Percentiles rank a stretch among this genome's conserved stretches.
Conservation (phyloP, 2,329 filamentous ascomycete species). For the Colletotrichum sp. region DNA sequence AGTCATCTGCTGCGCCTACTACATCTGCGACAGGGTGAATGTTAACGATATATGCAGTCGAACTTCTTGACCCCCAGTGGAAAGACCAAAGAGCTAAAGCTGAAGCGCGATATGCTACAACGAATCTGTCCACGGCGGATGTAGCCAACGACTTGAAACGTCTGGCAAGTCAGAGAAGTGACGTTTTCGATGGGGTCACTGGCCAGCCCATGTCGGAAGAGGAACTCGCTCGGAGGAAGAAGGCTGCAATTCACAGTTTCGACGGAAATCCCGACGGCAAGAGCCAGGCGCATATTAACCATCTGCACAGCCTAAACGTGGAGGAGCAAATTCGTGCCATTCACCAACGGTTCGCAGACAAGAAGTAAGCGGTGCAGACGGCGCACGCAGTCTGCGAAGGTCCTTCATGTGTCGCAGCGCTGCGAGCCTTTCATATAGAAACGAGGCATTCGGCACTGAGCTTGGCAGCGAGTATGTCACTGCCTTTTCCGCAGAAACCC, state of each 20-base stretch:
- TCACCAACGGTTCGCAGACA: constrained; percentile 55
- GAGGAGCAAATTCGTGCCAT: constrained; percentile 82
- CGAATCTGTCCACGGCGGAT: constrained; percentile 84
- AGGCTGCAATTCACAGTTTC: constrained; percentile 66
- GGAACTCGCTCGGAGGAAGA: constrained; percentile 76
- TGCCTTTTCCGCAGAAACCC: background rate
- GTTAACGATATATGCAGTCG: constrained; percentile 63
- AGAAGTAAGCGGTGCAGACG: background rate
- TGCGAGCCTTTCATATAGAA: background rate
- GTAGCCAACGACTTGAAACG: constrained; percentile 95
- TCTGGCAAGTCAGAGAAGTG: constrained; percentile 85
- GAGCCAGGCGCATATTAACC: constrained; percentile 55
- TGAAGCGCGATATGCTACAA: constrained; percentile 82
- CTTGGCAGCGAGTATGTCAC: background rate
- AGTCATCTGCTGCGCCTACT: constrained; percentile 26
- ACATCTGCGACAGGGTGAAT: background rate
- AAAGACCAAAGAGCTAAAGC: constrained; percentile 93
- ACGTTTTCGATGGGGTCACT: constrained; percentile 80
- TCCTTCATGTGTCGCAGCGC: background rate
- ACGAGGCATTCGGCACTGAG: background rate
- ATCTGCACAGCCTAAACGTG: constrained; percentile 75
- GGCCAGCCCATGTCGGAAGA: constrained; percentile 75
- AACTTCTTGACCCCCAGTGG: constrained; percentile 92
- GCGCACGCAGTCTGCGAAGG: background rate
- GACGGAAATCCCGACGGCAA: constrained; percentile 60